A percentile compares a stretch with the other conserved stretches of the same genome.
phyloP scores from a whole-genome alignment of 768 basidiomycete genomes.

The Suillus plorans region DNA sequence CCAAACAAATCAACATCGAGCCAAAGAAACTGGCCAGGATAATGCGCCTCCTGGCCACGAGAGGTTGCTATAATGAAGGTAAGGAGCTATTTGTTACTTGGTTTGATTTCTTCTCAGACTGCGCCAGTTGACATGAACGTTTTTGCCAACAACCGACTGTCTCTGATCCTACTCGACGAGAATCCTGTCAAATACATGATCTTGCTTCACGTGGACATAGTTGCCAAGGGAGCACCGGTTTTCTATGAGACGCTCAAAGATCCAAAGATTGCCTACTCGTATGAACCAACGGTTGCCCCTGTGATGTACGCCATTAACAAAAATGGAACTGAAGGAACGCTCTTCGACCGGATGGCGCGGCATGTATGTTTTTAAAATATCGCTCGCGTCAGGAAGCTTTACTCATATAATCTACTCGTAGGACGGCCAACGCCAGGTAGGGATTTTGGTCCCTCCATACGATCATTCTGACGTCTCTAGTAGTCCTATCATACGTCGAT shows the following conservation, averaged over 20 bases:
- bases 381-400: background rate
- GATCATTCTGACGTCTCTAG: background rate
- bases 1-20: constrained; percentile 21
- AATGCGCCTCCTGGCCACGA: constrained; percentile 20
- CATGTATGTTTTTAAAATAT: constrained; percentile 14
- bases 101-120: background rate
- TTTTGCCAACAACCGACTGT: constrained; percentile 36
- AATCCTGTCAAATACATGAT: constrained; percentile 23
- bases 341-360: constrained; percentile 24
- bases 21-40: constrained; percentile 21
- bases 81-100: background rate
- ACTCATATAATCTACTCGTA: constrained; percentile 1
- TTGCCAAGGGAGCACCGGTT: constrained; percentile 19
- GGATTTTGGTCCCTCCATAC: background rate
- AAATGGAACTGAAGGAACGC: constrained; percentile 18
- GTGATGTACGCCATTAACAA: constrained; percentile 22
- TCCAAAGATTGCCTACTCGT: constrained; percentile 15
- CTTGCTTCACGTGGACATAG: constrained; percentile 18
- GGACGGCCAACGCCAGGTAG: constrained; percentile 22
- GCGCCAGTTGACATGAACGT: constrained; percentile 27
- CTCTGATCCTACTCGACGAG: constrained; percentile 1
- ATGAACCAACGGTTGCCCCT: constrained; percentile 22
- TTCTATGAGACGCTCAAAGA: constrained; percentile 31
- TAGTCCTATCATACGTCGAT: constrained; percentile 25
- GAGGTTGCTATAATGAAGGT: constrained; percentile 35